Conservation (phyloP, 116 monocot species). For the Posidonia oceanica region DNA sequence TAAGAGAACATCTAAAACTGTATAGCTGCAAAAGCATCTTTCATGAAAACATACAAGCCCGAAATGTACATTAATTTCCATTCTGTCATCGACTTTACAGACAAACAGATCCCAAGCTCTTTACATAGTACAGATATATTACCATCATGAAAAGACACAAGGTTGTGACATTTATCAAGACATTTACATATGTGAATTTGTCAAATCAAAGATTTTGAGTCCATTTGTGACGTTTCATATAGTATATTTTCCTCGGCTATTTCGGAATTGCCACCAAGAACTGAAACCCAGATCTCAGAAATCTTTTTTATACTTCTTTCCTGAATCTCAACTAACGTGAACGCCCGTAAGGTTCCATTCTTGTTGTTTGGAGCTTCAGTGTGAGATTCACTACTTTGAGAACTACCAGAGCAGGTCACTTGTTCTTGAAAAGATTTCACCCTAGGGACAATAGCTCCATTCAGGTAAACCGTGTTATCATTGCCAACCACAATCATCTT, state of each 20-base stretch:
- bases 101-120: no score
- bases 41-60: no score
- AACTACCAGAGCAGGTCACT: conserved; percentile 7
- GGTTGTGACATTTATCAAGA: no score
- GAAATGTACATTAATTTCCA: no score
- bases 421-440: conserved; percentile 17
- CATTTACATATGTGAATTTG: no score
- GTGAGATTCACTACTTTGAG: neutral
- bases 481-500: conserved; percentile 59
- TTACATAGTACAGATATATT: no score
- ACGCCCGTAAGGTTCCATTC: conserved; percentile 31
- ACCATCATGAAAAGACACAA: no score
- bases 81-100: no score
- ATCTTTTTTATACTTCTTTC: conserved; percentile 43
- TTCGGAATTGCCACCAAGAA: conserved; percentile 12
- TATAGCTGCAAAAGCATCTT: no score
- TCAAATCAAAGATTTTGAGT: no score
- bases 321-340: conserved; percentile 52
- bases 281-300: conserved; percentile 63
- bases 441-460: conserved; percentile 83
- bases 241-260: conserved; percentile 15
- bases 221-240: neutral
- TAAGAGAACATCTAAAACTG: no score
- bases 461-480: conserved; percentile 74
- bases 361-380: neutral